Percentiles rank a stretch among this genome's conserved stretches.
Evolutionary conservation across 306 rosid species (phyloP).

Genomic region (Rosa rugosa): DNA sequence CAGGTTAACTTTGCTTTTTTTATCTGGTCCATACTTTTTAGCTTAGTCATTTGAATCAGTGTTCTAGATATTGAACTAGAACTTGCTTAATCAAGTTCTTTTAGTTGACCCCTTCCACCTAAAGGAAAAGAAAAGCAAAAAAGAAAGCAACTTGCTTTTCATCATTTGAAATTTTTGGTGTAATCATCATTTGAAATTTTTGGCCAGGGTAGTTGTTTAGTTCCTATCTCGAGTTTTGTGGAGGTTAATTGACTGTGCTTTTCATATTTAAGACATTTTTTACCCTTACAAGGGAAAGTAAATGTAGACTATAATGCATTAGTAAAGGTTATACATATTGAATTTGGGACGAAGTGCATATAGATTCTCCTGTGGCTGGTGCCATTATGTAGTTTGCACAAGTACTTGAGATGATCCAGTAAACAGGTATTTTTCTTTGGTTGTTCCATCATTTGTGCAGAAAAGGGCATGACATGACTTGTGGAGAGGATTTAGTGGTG

Average conservation of each 20-base stretch:
- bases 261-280: slow-evolving; percentile 30
- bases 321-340: neutral
- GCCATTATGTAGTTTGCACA: neutral
- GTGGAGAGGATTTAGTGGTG: neutral
- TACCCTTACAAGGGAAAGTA: slow-evolving; percentile 23
- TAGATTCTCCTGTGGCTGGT: neutral
- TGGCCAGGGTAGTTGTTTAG: slow-evolving; percentile 28
- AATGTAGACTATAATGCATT: slow-evolving; percentile 8
- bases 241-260: slow-evolving; percentile 24
- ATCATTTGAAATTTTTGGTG: slow-evolving; percentile 26
- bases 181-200: slow-evolving; percentile 20
- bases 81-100: slow-evolving; percentile 1
- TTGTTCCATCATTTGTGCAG: neutral
- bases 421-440: neutral
- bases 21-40: slow-evolving; percentile 23
- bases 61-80: slow-evolving; percentile 26
- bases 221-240: slow-evolving; percentile 34
- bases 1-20: slow-evolving; percentile 34
- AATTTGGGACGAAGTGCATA: neutral
- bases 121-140: neutral
- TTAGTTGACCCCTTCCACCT: slow-evolving; percentile 14
- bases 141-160: slow-evolving; percentile 33
- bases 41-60: slow-evolving; percentile 20
- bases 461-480: neutral
- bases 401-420: neutral